Evolutionary conservation across 1,284 basidiomycete species (phyloP), one percentile per base, ranked within the genome.

Genomic region (Pseudozyma sp.): DNA sequence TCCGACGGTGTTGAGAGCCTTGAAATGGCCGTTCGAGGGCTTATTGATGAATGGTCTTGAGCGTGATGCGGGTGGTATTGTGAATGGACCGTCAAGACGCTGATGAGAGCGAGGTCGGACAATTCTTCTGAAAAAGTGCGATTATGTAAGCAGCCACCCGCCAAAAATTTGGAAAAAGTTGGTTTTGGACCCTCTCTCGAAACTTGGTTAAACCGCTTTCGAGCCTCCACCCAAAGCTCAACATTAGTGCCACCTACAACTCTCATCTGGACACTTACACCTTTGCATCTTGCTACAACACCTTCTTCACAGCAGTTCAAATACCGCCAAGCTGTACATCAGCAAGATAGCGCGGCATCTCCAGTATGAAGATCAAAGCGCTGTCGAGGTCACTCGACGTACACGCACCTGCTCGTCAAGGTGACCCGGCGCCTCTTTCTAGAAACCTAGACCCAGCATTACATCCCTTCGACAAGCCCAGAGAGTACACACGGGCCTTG

Each of bases 381-480:
- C 88, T 95, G 0, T 93, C 95, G 82, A 92, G 94, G 88, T 92
- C 91, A 16, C 90, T 92, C 12, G 89, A 91, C 48, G 86, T 88
- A 4, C 92, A 94, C 85, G 86, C 93, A 4, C 92, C 87, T 5
- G 78, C 83, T 14, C 77, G 85, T 13, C 78, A 83, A 21, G 92
- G 93, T 21, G 93, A 94, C 82, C 92, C 93, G 6, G 92, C 92
- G 0, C 96, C 95, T 0, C 90, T 91, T 1, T 93, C 93, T 13
- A 89, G 95, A 59, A 99, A 99, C 85, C 90, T 99, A 45, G 91
- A 98, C 82, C 95, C 96, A 0, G 88, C 94, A 19, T 90, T 95
- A 86, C 96, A 99, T 83, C 97, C 96, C 0, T 98, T 99, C 85
- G 89, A 94, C 4, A 91, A 93, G 49, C 92, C 94, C 13, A 88